A percentile compares a stretch with the other conserved stretches of the same genome.
Conservation (phyloP, 2,329 filamentous ascomycete species). For the Diaporthe ilicicola region DNA sequence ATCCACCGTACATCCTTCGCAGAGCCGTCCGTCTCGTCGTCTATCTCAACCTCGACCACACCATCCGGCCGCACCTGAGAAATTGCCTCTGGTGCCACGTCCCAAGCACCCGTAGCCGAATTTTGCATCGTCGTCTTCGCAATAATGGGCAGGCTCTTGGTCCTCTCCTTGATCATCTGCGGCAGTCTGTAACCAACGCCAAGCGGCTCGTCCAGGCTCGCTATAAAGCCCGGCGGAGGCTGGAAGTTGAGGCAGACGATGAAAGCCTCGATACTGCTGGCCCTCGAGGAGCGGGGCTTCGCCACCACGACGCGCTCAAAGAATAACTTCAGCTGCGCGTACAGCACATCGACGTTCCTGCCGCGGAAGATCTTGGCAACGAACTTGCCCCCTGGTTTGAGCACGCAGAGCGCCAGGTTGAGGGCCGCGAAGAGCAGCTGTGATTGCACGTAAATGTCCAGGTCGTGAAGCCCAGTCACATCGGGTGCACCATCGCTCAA, state of each 20-base stretch:
- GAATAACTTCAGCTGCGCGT: constrained; percentile 90
- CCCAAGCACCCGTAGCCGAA: constrained; percentile 53
- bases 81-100: constrained; percentile 36
- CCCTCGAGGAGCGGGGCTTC: constrained; percentile 93
- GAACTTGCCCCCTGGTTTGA: constrained; percentile 93
- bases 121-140: constrained; percentile 57
- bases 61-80: constrained; percentile 39
- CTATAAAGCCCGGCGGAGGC: constrained; percentile 78
- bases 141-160: constrained; percentile 50
- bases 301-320: constrained; percentile 89
- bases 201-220: constrained; percentile 78
- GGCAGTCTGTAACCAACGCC: constrained; percentile 68
- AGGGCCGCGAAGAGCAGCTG: constrained; percentile 94
- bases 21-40: constrained; percentile 51
- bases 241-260: constrained; percentile 92
- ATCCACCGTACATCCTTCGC: constrained; percentile 75
- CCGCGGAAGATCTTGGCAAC: constrained; percentile 98
- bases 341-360: constrained; percentile 93
- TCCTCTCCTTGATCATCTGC: constrained; percentile 55
- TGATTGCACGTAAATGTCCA: constrained; percentile 98
- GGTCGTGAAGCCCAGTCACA: constrained; percentile 94
- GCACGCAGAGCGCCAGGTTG: constrained; percentile 90
- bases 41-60: constrained; percentile 58
- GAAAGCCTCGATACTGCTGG: constrained; percentile 96
- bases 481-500: constrained; percentile 96